These are phyloP conservation scores for Nicotiana noctiflora DNA, from an alignment of 257 asterid genomes.

Conservation along the genomic window DNA sequence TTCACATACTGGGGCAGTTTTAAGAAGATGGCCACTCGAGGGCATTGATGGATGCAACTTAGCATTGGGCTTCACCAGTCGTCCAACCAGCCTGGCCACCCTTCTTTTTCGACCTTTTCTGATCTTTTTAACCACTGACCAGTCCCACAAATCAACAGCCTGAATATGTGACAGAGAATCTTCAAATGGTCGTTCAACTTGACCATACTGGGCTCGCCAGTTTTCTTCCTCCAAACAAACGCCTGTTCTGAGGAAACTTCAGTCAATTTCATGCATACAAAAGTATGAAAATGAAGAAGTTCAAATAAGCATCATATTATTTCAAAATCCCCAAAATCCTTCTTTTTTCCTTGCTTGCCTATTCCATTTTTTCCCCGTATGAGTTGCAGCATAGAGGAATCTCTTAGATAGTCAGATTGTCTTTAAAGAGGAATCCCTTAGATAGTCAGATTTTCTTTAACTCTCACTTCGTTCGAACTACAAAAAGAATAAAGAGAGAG, in stretches of 20 bases:
- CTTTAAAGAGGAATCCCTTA: neutral
- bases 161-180: slow-evolving; percentile 42
- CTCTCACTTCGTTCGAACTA: neutral
- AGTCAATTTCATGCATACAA: neutral
- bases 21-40: slow-evolving; percentile 52
- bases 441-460: neutral
- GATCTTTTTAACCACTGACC: slow-evolving; percentile 60
- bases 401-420: neutral
- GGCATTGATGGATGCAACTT: slow-evolving; percentile 84
- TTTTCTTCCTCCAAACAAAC: slow-evolving; percentile 69
- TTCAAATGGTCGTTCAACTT: slow-evolving; percentile 51
- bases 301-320: neutral
- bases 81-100: slow-evolving; percentile 66
- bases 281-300: neutral
- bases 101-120: slow-evolving; percentile 47
- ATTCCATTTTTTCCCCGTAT: neutral
- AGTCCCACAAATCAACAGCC: slow-evolving; percentile 81
- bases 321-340: neutral
- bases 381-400: neutral
- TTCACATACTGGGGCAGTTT: slow-evolving; percentile 80
- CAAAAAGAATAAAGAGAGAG: neutral
- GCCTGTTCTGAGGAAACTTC: slow-evolving; percentile 33
- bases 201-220: slow-evolving; percentile 96
- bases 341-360: neutral
- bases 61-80: slow-evolving; percentile 49